Percentiles rank a stretch among this genome's conserved stretches.
Evolutionary conservation across 2,329 filamentous ascomycete species (phyloP).

Genomic region (Grosmannia serpens): DNA sequence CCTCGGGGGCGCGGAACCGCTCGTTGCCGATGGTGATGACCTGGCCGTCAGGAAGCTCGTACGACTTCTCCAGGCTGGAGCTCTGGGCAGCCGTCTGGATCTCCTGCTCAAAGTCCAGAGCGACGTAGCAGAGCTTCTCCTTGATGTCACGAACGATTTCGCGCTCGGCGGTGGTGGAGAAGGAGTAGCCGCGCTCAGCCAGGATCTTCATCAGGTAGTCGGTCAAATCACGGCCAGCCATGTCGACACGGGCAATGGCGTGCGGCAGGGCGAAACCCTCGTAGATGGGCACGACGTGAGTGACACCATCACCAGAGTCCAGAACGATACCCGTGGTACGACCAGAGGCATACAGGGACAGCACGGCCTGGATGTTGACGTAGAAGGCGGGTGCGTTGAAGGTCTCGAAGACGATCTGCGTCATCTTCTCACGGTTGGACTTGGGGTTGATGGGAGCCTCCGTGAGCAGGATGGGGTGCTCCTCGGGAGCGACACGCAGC

Average conservation of each 20-base stretch:
- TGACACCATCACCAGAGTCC: slow-evolving; percentile 99
- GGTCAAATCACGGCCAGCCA: slow-evolving; percentile 99
- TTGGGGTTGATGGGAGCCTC: slow-evolving; percentile 99
- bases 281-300: slow-evolving; percentile 99
- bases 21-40: slow-evolving; percentile 99
- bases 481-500: slow-evolving; percentile 98
- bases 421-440: slow-evolving; percentile 99
- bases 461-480: slow-evolving; percentile 98
- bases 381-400: slow-evolving; percentile 99
- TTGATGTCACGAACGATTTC: slow-evolving; percentile 99
- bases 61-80: slow-evolving; percentile 98
- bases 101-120: slow-evolving; percentile 99
- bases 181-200: slow-evolving; percentile 97
- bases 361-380: slow-evolving; percentile 99
- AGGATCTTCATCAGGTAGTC: slow-evolving; percentile 99
- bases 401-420: slow-evolving; percentile 99
- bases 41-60: slow-evolving; percentile 97
- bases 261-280: slow-evolving; percentile 99
- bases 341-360: slow-evolving; percentile 98
- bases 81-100: slow-evolving; percentile 99
- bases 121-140: slow-evolving; percentile 99
- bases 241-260: slow-evolving; percentile 99
- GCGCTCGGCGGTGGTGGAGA: slow-evolving; percentile 99
- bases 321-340: slow-evolving; percentile 99
- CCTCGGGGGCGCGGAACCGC: slow-evolving; percentile 98